Evolutionary conservation across 305 asterid genomes (phyloP), one percentile per base, ranked within the genome.

Genomic region (Fraxinus baroniana): DNA sequence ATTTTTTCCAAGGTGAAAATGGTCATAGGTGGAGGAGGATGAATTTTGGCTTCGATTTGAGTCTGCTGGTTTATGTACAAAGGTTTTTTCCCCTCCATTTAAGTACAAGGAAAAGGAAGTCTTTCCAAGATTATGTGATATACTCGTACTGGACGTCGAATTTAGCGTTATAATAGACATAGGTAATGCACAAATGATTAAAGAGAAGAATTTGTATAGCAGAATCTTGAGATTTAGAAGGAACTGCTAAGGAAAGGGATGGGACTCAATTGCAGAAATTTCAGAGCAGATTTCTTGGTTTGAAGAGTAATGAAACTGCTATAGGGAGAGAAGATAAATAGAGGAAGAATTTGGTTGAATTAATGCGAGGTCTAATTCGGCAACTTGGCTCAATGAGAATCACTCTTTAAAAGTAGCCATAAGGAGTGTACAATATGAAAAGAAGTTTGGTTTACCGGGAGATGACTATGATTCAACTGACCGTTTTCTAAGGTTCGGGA

Each of bases 21-120:
- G 86, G 10, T 89, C 84, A 1, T 79, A 80, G 17, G 81, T 39
- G 66, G 85, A 10, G 83, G 88, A 68, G 73, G 83, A 39, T 74
- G 68, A 66, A 22, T 76, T 80, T 79, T 78, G 79, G 85, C 44
- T 81, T 76, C 76, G 84, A 78, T 35, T 80, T 17, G 86, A 62
- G 20, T 86, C 89, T 32, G 79, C 79, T 17, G 88, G 52, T 78
- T 89, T 88, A 8, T 85, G 88, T 18, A 85, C 86, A 66, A 84
- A 90, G 76, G 86, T 71, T 64, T 86, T 88, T 74, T 91, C 93
- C 9, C 85, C 30, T 44, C 88, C 91, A 22, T 88, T 88, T 66
- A 90, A 57, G 89, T 86, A 88, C 33, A 92, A 87, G 2, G 95
- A 84, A 78, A 93, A 92, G 2, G 94, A 88, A 76, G 93, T 84